These are phyloP conservation scores for Magnaporthiopsis rhizophila DNA, from an alignment of 2,329 filamentous ascomycete genomes.

Conservation along the genomic window DNA sequence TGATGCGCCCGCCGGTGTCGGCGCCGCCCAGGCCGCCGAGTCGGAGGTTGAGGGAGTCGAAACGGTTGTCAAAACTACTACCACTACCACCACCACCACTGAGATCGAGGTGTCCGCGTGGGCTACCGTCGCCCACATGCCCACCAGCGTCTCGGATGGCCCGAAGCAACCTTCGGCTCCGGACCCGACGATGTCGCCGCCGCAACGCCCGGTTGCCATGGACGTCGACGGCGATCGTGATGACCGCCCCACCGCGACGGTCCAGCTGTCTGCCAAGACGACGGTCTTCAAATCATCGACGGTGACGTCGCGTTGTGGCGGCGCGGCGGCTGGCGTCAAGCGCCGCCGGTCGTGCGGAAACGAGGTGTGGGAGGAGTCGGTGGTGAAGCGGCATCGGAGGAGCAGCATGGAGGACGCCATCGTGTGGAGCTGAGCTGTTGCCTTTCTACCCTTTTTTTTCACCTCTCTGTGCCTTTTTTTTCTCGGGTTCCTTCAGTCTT, in stretches of 20 bases:
- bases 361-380: neutral
- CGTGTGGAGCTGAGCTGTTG: neutral
- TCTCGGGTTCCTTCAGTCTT: neutral
- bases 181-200: too few relatives aligned
- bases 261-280: neutral
- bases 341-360: neutral
- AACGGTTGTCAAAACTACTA: neutral
- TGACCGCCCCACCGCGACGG: neutral
- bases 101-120: neutral
- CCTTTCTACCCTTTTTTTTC: neutral
- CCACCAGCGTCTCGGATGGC: too few relatives aligned
- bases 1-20: neutral
- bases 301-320: neutral
- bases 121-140: neutral
- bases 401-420: neutral
- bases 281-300: neutral
- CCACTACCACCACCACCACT: neutral
- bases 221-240: too few relatives aligned
- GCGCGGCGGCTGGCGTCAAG: neutral
- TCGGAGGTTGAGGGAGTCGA: neutral
- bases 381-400: neutral
- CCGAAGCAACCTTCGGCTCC: neutral
- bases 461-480: neutral
- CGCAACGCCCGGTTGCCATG: neutral
- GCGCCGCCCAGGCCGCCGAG: neutral